Conservation (phyloP, 192 early-diverging fungal genomes). For the Glomus cerebriforme region DNA sequence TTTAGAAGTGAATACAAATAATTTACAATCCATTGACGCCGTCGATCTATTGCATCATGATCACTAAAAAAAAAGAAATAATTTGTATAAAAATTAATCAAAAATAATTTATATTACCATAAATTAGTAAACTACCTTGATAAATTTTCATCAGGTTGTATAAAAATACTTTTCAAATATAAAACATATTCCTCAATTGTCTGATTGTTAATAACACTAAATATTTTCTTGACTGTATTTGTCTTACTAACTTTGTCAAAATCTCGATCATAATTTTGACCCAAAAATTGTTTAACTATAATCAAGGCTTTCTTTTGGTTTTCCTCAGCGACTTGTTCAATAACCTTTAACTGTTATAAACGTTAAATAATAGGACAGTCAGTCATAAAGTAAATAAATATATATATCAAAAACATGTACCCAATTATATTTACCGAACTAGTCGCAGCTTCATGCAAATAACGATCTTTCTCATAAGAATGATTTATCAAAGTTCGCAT, state of each 20-base stretch:
- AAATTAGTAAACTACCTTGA: not conserved
- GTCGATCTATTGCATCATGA: slow-evolving; percentile 44
- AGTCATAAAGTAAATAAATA: not conserved
- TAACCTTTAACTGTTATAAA: slow-evolving; percentile 44
- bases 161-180: slow-evolving; percentile 71
- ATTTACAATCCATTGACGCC: slow-evolving; percentile 78
- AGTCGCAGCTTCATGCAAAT: slow-evolving; percentile 79
- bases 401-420: not conserved
- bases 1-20: slow-evolving; percentile 79
- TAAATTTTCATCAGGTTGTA: slow-evolving; percentile 46
- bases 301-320: slow-evolving; percentile 74
- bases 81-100: not conserved
- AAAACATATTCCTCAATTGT: slow-evolving; percentile 72
- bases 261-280: slow-evolving; percentile 68
- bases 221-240: slow-evolving; percentile 78
- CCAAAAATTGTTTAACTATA: slow-evolving; percentile 79
- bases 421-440: slow-evolving; percentile 55
- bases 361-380: slow-evolving; percentile 26
- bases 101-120: not conserved
- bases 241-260: slow-evolving; percentile 73
- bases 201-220: slow-evolving; percentile 67
- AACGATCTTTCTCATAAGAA: slow-evolving; percentile 70
- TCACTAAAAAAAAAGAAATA: not conserved
- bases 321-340: slow-evolving; percentile 61
- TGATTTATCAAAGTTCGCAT: slow-evolving; percentile 88